Evolutionary conservation across 352 stramenopile genomes (phyloP).

Genomic region (Pythium aphanidermatum): DNA sequence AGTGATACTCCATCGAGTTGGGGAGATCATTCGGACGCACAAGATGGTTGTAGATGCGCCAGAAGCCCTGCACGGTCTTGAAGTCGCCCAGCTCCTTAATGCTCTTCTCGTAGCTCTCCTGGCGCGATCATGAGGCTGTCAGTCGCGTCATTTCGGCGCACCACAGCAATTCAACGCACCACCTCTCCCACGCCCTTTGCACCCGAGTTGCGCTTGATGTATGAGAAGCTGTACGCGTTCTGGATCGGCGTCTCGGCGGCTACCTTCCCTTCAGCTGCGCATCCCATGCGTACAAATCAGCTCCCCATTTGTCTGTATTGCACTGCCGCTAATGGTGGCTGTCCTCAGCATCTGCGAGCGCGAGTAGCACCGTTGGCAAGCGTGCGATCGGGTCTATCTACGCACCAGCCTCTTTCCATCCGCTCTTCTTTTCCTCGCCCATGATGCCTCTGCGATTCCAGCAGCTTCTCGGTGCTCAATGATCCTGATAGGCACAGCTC

Average conservation of each 20-base stretch:
- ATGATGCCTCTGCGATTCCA: conserved; percentile 15
- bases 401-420: conserved; percentile 28
- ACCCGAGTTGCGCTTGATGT: conserved; percentile 83
- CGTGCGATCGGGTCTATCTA: not conserved
- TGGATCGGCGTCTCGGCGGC: conserved; percentile 66
- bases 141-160: too few relatives aligned
- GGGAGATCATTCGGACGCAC: conserved; percentile 87
- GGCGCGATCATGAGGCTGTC: too few relatives aligned
- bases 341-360: not conserved
- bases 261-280: conserved; percentile 11
- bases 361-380: conserved; percentile 1
- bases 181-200: conserved; percentile 63
- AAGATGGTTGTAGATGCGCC: conserved; percentile 92
- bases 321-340: not conserved
- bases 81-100: conserved; percentile 92
- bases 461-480: not conserved
- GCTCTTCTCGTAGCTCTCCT: conserved; percentile 92
- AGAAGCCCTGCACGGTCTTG: conserved; percentile 92
- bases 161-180: conserved; percentile 11
- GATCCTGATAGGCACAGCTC: not conserved
- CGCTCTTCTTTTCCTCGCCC: conserved; percentile 39
- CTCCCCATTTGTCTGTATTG: not conserved
- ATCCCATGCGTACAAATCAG: not conserved
- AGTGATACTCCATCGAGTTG: conserved; percentile 90
- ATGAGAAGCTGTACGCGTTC: conserved; percentile 88